Evolutionary conservation across 495 filamentous ascomycete genomes (phyloP).

Genomic region (Neurospora sp.): DNA sequence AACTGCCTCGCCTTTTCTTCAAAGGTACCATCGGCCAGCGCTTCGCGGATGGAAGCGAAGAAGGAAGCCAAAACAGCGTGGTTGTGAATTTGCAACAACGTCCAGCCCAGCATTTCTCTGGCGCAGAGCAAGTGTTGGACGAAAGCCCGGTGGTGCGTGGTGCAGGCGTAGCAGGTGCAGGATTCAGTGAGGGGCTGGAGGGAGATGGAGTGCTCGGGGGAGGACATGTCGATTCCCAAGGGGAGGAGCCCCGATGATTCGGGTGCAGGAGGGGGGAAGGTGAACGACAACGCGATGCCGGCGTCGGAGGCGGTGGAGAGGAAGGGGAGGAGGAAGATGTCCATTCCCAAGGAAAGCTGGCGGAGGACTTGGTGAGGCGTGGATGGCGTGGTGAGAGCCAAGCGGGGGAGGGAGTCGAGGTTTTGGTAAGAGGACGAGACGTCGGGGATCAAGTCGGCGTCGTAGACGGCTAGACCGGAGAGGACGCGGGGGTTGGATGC

Average conservation of each 20-base stretch:
- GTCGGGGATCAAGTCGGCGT: slow-evolving; percentile 55
- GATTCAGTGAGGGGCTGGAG: slow-evolving; percentile 44
- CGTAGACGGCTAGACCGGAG: slow-evolving; percentile 77
- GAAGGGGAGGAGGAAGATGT: slow-evolving; percentile 71
- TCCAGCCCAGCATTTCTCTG: slow-evolving; percentile 95
- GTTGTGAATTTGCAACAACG: slow-evolving; percentile 86
- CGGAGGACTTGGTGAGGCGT: slow-evolving; percentile 68
- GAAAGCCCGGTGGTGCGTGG: slow-evolving; percentile 74
- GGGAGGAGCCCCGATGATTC: slow-evolving; percentile 21
- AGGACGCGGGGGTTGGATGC: slow-evolving; percentile 34
- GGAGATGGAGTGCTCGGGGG: slow-evolving; percentile 42
- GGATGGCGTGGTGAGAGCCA: slow-evolving; percentile 56
- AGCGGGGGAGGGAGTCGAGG: slow-evolving; percentile 50
- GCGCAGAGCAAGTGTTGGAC: slow-evolving; percentile 76
- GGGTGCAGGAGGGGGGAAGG: slow-evolving; percentile 47
- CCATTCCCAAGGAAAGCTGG: slow-evolving; percentile 64
- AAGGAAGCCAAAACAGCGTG: slow-evolving; percentile 60
- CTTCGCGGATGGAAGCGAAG: slow-evolving; percentile 55
- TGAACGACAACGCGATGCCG: slow-evolving; percentile 75
- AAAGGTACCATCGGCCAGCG: slow-evolving; percentile 50
- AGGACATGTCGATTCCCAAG: slow-evolving; percentile 72
- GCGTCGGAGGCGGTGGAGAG: slow-evolving; percentile 65
- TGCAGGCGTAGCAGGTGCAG: slow-evolving; percentile 81
- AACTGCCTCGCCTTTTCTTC: slow-evolving; percentile 51
- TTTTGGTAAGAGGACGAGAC: slow-evolving; percentile 45